phyloP scores from a whole-genome alignment of 768 basidiomycete genomes.

The Boletus patriciae region DNA sequence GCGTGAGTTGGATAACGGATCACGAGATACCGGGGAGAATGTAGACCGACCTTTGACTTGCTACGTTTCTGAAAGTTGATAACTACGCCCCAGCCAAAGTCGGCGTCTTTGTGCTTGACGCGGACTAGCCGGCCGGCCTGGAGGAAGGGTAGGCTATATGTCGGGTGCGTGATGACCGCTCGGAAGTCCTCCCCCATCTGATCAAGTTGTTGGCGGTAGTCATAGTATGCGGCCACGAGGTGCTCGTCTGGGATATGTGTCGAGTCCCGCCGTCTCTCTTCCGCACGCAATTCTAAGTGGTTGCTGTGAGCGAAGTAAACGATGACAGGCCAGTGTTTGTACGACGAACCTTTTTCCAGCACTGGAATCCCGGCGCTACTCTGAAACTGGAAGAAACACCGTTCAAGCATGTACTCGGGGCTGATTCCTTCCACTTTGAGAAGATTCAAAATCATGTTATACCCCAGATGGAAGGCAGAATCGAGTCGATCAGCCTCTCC shows the following conservation, averaged over 20 bases:
- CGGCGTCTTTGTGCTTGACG: conserved; percentile 78
- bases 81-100: conserved; percentile 97
- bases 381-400: conserved; percentile 99
- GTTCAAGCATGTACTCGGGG: conserved; percentile 96
- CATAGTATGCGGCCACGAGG: conserved; percentile 86
- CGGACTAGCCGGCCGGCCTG: conserved; percentile 91
- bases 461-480: conserved; percentile 97
- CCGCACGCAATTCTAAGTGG: conserved; percentile 63
- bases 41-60: conserved; percentile 64
- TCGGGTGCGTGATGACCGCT: conserved; percentile 92
- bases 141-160: conserved; percentile 92
- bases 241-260: conserved; percentile 83
- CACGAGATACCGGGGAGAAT: not conserved
- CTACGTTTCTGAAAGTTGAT: conserved; percentile 89
- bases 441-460: conserved; percentile 98
- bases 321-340: not conserved
- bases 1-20: not conserved
- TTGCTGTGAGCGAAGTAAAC: conserved; percentile 5
- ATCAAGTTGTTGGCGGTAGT: conserved; percentile 89
- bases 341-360: conserved; percentile 72
- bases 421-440: conserved; percentile 99
- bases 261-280: conserved; percentile 62
- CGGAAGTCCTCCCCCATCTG: conserved; percentile 86
- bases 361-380: conserved; percentile 87
- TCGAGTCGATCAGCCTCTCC: conserved; percentile 96